phyloP scores from a whole-genome alignment of 345 rosid genomes.

The Durio zibethinus region DNA sequence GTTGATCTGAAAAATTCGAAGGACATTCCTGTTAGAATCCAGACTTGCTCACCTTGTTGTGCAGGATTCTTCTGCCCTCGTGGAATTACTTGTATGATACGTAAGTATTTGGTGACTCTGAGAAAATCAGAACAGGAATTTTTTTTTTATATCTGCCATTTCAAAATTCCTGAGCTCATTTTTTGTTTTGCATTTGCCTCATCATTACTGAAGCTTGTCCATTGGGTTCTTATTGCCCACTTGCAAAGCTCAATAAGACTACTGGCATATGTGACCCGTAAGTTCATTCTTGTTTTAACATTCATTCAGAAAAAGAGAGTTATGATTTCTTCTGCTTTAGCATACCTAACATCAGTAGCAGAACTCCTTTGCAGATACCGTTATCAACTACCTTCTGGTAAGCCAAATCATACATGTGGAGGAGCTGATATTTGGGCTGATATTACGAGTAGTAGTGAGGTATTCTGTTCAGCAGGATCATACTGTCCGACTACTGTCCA shows the following conservation, averaged over 20 bases:
- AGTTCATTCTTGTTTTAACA: slow-evolving; percentile 36
- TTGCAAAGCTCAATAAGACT: slow-evolving; percentile 54
- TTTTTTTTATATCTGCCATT: neutral
- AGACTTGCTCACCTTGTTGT: slow-evolving; percentile 61
- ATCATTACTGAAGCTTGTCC: slow-evolving; percentile 75
- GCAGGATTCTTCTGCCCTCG: slow-evolving; percentile 98
- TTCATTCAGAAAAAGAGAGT: neutral
- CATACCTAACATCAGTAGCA: slow-evolving; percentile 44
- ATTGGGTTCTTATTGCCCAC: slow-evolving; percentile 86
- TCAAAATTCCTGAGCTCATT: neutral
- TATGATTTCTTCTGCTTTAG: slow-evolving; percentile 13
- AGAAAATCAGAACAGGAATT: neutral
- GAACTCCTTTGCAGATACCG: slow-evolving; percentile 66
- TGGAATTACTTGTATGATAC: slow-evolving; percentile 97
- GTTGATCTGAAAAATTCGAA: slow-evolving; percentile 53
- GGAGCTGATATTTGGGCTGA: slow-evolving; percentile 97
- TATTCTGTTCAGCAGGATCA: slow-evolving; percentile 90
- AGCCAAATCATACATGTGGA: slow-evolving; percentile 78
- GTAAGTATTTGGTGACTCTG: slow-evolving; percentile 41
- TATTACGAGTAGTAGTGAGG: slow-evolving; percentile 63
- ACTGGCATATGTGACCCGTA: slow-evolving; percentile 98
- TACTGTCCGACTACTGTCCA: slow-evolving; percentile 79
- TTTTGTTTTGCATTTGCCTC: neutral
- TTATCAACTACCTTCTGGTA: slow-evolving; percentile 81
- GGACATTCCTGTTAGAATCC: slow-evolving; percentile 53